Percentiles rank a stretch among this genome's conserved stretches.
Evolutionary conservation across 495 filamentous ascomycete species (phyloP).

Genomic region (Trypethelium eluteriae): DNA sequence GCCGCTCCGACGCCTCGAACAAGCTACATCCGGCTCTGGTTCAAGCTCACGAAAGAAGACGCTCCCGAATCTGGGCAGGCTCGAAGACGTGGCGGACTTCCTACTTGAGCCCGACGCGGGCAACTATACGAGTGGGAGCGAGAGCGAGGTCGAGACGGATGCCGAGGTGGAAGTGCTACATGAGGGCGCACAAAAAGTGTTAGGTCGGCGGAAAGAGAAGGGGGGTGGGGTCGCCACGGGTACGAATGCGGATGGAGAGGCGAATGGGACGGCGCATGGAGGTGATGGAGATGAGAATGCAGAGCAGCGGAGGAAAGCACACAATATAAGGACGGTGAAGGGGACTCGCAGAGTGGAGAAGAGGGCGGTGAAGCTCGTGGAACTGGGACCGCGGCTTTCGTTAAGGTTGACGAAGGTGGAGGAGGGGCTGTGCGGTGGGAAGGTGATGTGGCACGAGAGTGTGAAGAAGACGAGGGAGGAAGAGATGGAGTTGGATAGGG

Average conservation of each 20-base stretch:
- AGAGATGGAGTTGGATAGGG: conserved; percentile 63
- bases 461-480: conserved; percentile 75
- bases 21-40: conserved; percentile 65
- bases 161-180: conserved; percentile 89
- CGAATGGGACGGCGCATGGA: neutral
- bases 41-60: conserved; percentile 58
- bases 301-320: conserved; percentile 6
- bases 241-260: conserved; percentile 19
- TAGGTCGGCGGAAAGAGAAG: conserved; percentile 49
- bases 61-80: conserved; percentile 79
- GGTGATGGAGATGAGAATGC: neutral
- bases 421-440: conserved; percentile 83
- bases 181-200: conserved; percentile 57
- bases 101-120: conserved; percentile 77
- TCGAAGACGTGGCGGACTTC: conserved; percentile 92
- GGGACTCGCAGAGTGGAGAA: conserved; percentile 57
- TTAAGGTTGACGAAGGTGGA: conserved; percentile 92
- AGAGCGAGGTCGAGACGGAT: conserved; percentile 87
- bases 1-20: conserved; percentile 71
- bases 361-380: conserved; percentile 79
- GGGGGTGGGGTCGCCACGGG: conserved; percentile 38
- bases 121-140: conserved; percentile 81
- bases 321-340: conserved; percentile 23
- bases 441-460: conserved; percentile 96
- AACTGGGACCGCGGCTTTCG: conserved; percentile 84